These are phyloP conservation scores for Yamadazyma triangularis DNA, from an alignment of 1,139 yeast genomes.

Conservation along the genomic window DNA sequence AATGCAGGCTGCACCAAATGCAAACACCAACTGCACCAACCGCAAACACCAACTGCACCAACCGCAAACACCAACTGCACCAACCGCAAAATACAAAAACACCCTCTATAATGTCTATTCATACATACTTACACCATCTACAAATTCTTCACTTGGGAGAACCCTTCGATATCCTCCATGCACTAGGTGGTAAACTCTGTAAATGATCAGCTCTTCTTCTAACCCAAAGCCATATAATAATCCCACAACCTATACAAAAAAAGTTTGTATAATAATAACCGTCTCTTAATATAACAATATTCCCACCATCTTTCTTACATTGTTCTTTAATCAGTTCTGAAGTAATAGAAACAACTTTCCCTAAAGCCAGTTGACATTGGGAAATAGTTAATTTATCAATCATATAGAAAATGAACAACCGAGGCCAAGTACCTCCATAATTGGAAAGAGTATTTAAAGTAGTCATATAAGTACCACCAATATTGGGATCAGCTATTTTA, in stretches of 20 bases:
- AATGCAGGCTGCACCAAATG: no score
- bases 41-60: no score
- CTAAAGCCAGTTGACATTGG: conserved; percentile 34
- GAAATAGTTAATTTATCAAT: conserved; percentile 76
- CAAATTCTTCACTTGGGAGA: no score
- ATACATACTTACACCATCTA: no score
- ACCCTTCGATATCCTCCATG: conserved; percentile 59
- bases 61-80: no score
- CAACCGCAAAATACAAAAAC: no score
- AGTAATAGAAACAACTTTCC: conserved; percentile 14
- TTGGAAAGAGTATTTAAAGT: conserved; percentile 87
- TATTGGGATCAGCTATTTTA: conserved; percentile 87
- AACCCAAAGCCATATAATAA: conserved; percentile 67
- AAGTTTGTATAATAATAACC: conserved; percentile 82
- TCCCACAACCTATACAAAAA: conserved; percentile 66
- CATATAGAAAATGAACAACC: conserved; percentile 66
- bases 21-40: no score
- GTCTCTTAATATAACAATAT: conserved; percentile 53
- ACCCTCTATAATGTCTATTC: no score
- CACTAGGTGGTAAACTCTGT: conserved; percentile 58
- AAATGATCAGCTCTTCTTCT: conserved; percentile 52
- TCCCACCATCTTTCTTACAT: conserved; percentile 56
- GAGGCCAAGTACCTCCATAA: conserved; percentile 98
- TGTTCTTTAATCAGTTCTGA: conserved; percentile 36
- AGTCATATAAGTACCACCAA: conserved; percentile 99